A percentile compares a stretch with the other conserved stretches of the same genome.
phyloP scores from a whole-genome alignment of 768 basidiomycete species.

The Rhizopogon vulgaris region DNA sequence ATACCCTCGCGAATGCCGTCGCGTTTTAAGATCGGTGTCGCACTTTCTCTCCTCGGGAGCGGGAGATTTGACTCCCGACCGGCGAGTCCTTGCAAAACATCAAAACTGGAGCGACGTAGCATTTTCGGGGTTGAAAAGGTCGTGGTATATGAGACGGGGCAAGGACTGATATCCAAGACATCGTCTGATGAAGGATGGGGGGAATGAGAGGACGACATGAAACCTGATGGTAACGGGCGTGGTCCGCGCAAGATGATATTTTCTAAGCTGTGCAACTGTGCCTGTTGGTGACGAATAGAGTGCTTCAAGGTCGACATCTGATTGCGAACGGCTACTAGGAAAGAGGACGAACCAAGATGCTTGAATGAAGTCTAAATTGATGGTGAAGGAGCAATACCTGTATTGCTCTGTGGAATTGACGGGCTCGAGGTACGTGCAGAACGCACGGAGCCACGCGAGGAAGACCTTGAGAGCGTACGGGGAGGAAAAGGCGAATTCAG shows the following conservation, averaged over 20 bases:
- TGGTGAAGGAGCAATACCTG: constrained; percentile 43
- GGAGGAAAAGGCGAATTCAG: constrained; percentile 24
- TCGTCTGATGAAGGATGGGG: constrained; percentile 28
- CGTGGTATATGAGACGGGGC: constrained; percentile 27
- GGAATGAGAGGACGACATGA: constrained; percentile 34
- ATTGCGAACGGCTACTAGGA: constrained; percentile 64
- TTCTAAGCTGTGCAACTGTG: constrained; percentile 67
- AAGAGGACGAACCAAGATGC: constrained; percentile 21
- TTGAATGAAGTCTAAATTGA: constrained; percentile 17
- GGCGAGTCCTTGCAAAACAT: constrained; percentile 62
- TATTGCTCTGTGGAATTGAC: constrained; percentile 48
- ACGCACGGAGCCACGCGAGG: constrained; percentile 41
- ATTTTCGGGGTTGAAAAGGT: constrained; percentile 39
- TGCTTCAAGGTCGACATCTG: constrained; percentile 81
- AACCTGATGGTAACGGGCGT: constrained; percentile 45
- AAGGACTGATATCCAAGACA: constrained; percentile 26
- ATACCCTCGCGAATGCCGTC: constrained; percentile 71
- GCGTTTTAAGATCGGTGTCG: constrained; percentile 32
- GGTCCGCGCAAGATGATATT: constrained; percentile 62
- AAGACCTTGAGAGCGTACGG: constrained; percentile 39
- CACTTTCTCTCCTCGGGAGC: constrained; percentile 52
- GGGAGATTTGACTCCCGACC: constrained; percentile 74
- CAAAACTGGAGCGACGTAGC: constrained; percentile 64
- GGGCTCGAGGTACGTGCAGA: constrained; percentile 54
- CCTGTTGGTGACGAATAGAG: constrained; percentile 78